These are phyloP conservation scores for Hypsizygus ulmarius DNA, from an alignment of 1,284 basidiomycete species.

Conservation along the genomic window DNA sequence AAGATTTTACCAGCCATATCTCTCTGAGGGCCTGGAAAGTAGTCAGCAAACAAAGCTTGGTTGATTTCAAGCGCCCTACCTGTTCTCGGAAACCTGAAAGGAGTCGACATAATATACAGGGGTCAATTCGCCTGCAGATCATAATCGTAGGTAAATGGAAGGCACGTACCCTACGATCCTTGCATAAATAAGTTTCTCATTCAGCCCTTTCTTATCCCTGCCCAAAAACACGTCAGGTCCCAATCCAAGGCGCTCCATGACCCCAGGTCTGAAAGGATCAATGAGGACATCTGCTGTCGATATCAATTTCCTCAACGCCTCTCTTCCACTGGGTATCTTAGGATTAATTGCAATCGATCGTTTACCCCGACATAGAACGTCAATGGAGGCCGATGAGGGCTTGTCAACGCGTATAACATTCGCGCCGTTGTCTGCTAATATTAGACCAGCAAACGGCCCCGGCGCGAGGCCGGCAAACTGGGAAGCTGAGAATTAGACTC, in stretches of 20 bases:
- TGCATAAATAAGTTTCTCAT: conserved; percentile 62
- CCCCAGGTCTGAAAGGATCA: conserved; percentile 82
- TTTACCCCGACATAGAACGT: conserved; percentile 70
- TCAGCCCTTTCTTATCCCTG: conserved; percentile 44
- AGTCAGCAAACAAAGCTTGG: conserved; percentile 11
- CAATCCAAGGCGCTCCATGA: conserved; percentile 75
- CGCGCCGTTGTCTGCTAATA: conserved; percentile 82
- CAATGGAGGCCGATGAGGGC: conserved; percentile 40
- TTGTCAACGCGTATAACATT: conserved; percentile 76
- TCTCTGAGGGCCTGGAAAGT: conserved; percentile 53
- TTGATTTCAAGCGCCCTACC: conserved; percentile 32
- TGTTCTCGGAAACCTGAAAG: conserved; percentile 53
- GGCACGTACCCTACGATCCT: conserved; percentile 58
- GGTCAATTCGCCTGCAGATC: conserved; percentile 7
- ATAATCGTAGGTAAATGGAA: neutral
- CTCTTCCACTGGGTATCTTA: conserved; percentile 60
- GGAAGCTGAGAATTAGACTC: neutral
- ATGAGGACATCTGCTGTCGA: conserved; percentile 74
- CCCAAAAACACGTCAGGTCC: conserved; percentile 75
- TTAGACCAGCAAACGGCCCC: conserved; percentile 76
- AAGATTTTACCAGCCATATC: conserved; percentile 61
- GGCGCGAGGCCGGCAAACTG: conserved; percentile 87
- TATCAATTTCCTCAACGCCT: conserved; percentile 59
- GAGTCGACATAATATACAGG: conserved; percentile 3
- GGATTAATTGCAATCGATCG: conserved; percentile 69